Conservation (phyloP, 495 filamentous ascomycete species). For the Neurospora sp. region DNA sequence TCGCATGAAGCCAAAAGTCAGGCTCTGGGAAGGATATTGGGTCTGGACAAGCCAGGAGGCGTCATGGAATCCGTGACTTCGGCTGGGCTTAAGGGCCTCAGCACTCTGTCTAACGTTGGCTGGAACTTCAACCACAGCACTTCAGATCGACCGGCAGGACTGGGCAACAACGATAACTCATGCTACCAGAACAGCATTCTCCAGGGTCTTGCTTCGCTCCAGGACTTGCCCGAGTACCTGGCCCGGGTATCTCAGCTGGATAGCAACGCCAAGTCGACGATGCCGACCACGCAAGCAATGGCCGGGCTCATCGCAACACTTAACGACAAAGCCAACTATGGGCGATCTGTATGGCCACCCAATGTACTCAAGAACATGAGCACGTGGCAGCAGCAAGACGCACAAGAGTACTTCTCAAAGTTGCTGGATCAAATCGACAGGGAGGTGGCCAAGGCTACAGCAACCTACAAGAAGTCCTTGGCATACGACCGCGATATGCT, state of each 20-base stretch:
- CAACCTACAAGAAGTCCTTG: not conserved
- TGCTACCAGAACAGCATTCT: conserved; percentile 98
- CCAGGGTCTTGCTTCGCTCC: conserved; percentile 71
- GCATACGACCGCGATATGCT: conserved; percentile 3
- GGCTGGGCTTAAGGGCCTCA: conserved; percentile 34
- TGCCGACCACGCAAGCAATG: conserved; percentile 40
- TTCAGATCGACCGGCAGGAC: conserved; percentile 52
- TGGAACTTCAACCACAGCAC: conserved; percentile 21
- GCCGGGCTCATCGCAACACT: conserved; percentile 54
- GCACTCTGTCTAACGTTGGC: conserved; percentile 38
- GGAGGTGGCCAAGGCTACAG: conserved; percentile 47
- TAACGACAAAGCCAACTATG: conserved; percentile 56
- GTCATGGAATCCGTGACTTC: conserved; percentile 27
- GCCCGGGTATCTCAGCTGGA: conserved; percentile 24
- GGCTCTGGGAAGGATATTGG: conserved; percentile 55
- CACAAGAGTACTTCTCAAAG: conserved; percentile 94
- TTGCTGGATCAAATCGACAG: conserved; percentile 79
- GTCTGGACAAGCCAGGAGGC: conserved; percentile 44
- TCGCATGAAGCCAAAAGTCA: conserved; percentile 54
- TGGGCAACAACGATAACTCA: conserved; percentile 88
- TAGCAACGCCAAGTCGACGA: conserved; percentile 14
- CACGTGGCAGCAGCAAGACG: conserved; percentile 94
- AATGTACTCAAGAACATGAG: conserved; percentile 73
- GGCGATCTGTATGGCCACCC: conserved; percentile 67
- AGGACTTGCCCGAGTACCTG: conserved; percentile 47